A percentile compares a stretch with the other conserved stretches of the same genome.
These are phyloP conservation scores for Pezicula neosporulosa DNA, from an alignment of 2,329 filamentous ascomycete species.

Conservation along the genomic window DNA sequence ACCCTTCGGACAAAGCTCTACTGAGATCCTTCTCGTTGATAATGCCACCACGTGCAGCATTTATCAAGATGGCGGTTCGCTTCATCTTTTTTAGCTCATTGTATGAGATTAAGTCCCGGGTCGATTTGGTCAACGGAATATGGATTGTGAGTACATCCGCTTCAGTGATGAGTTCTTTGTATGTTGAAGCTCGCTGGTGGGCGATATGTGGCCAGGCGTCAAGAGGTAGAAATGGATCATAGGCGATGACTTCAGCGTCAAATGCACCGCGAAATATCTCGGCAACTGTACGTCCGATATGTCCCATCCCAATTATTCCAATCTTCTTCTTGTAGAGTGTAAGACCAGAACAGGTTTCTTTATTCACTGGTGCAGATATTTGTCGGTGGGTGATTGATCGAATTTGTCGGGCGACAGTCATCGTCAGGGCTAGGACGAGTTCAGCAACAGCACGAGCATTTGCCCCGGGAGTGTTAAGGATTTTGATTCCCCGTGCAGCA, in stretches of 20 bases:
- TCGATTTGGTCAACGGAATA: conserved; percentile 5
- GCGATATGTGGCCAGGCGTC: conserved; percentile 23
- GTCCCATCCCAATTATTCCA: conserved; percentile 36
- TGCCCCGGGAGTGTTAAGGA: conserved; percentile 29
- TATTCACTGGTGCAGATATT: conserved; percentile 21
- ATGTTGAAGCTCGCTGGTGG: conserved; percentile 21
- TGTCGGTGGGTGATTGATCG: conserved; percentile 18
- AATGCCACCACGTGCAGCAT: conserved; percentile 30
- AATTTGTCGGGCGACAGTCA: conserved; percentile 29
- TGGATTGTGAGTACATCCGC: conserved; percentile 31
- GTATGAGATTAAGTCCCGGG: conserved; percentile 27
- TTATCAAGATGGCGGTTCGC: conserved; percentile 26
- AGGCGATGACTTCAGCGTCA: conserved; percentile 27
- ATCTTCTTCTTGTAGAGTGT: conserved; percentile 30
- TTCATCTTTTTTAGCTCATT: conserved; percentile 26
- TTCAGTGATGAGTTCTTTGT: conserved; percentile 27
- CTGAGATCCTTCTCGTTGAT: conserved; percentile 28
- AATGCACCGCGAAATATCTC: conserved; percentile 31
- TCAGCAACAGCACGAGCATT: conserved; percentile 28
- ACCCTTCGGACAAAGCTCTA: conserved; percentile 18
- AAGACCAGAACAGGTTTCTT: conserved; percentile 15
- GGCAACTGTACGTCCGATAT: conserved; percentile 31
- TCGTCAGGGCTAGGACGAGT: conserved; percentile 11
- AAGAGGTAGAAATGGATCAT: conserved; percentile 29
- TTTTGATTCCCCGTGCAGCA: conserved; percentile 24